Conservation (phyloP, 306 rosid species). For the Prunus salicina region DNA sequence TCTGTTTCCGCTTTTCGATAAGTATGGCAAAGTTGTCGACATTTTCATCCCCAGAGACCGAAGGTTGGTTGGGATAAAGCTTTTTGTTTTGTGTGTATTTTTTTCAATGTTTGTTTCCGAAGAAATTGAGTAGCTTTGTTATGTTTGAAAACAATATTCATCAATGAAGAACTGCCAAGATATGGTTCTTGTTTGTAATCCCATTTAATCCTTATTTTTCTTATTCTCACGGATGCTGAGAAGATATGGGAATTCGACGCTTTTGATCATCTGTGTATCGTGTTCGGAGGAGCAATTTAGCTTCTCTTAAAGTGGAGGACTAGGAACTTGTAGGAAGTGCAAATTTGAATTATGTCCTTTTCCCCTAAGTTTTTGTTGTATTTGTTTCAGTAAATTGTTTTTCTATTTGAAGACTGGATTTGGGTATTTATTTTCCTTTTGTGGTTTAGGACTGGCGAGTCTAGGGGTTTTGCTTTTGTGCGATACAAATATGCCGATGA, state of each 20-base stretch:
- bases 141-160: neutral
- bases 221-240: neutral
- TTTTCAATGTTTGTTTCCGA: neutral
- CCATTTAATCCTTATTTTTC: neutral
- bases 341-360: neutral
- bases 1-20: slow-evolving; percentile 79
- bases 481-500: slow-evolving; percentile 89
- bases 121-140: neutral
- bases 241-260: slow-evolving; percentile 10
- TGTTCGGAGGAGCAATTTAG: neutral
- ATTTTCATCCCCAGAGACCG: slow-evolving; percentile 92
- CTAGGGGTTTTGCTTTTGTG: slow-evolving; percentile 93
- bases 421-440: neutral
- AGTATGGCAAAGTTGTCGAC: slow-evolving; percentile 89
- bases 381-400: no score
- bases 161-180: neutral
- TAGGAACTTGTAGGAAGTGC: slow-evolving; percentile 10
- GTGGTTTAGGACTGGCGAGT: slow-evolving; percentile 68
- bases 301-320: slow-evolving; percentile 4
- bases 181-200: neutral
- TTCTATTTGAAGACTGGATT: neutral
- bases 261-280: neutral
- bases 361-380: neutral
- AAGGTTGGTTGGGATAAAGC: slow-evolving; percentile 35
- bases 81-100: neutral